Evolutionary conservation across 2,329 filamentous ascomycete genomes (phyloP), one percentile per base, ranked within the genome.

Genomic region (Apiospora kogelbergensis): DNA sequence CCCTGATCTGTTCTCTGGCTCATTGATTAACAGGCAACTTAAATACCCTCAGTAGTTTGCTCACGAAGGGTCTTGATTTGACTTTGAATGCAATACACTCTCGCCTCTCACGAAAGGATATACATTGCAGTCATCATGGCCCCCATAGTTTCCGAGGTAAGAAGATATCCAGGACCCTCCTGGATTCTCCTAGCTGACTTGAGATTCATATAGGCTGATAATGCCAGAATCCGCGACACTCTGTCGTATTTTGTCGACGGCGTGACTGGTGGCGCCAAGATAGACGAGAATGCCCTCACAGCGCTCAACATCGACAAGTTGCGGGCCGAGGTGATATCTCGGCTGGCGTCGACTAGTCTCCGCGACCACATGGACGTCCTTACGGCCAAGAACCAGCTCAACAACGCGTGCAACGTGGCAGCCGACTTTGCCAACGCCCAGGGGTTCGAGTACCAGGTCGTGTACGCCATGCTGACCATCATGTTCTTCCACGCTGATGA

Each of bases 401-500:
- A 57, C 68, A 42, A 42, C 46, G 42, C 68, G 7, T 66, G 66
- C 66, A 22, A 65, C 60, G 66, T 70, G 30, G 68, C 68, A 15
- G 66, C 63, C 60, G 68, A 68, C 68, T 68, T 70, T 33, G 63
- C 60, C 60, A 17, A 68, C 30, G 60, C 57, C 2, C 68, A 65
- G 45, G 66, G 60, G 22, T 65, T 70, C 66, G 68, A 70, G 22
- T 70, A 68, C 66, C 68, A 70, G 66, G 66, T 68, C 33, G 33
- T 70, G 4, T 30, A 68, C 33, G 68, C 68, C 24, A 15, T 68
- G 57, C 60, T 70, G 53, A 70, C 66, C 44, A 60, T 70, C 41
- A 66, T 68, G 60, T 70, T 70, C 44, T 68, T 70, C 45, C 68
- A 70, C 68, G 66, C 63, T 20, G 68, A 70, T 24, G 68, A 70